phyloP scores from a whole-genome alignment of 2,329 filamentous ascomycete species.

The Talaromyces pinophilus region DNA sequence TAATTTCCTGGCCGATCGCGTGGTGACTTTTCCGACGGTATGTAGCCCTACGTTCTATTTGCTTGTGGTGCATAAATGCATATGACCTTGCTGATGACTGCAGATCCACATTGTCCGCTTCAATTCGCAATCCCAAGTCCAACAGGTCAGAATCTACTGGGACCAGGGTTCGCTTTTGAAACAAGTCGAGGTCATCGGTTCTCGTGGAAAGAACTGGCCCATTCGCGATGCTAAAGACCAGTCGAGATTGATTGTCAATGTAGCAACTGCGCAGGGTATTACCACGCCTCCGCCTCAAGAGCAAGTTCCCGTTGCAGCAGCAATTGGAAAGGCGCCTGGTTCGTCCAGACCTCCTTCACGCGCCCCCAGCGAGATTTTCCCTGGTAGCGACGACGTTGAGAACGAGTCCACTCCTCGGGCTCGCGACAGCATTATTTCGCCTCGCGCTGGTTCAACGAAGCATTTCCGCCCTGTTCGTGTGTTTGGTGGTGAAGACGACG shows the following conservation, averaged over 20 bases:
- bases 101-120: conserved; percentile 89
- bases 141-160: conserved; percentile 88
- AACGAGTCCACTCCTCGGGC: conserved; percentile 31
- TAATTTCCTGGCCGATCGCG: conserved; percentile 85
- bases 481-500: conserved; percentile 25
- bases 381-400: conserved; percentile 43
- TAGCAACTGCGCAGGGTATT: conserved; percentile 35
- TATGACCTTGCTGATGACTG: conserved; percentile 15
- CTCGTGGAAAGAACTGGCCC: conserved; percentile 89
- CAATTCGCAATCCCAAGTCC: conserved; percentile 72
- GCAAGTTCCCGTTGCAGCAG: conserved; percentile 13
- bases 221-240: conserved; percentile 87
- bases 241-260: conserved; percentile 68
- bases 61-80: not conserved
- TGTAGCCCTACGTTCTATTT: conserved; percentile 38
- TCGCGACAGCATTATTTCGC: conserved; percentile 24
- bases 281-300: conserved; percentile 18
- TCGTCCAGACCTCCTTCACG: conserved; percentile 71
- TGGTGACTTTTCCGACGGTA: conserved; percentile 79
- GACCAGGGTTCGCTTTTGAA: conserved; percentile 92
- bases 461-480: conserved; percentile 23
- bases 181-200: conserved; percentile 90
- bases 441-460: conserved; percentile 24
- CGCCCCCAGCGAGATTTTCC: conserved; percentile 70
- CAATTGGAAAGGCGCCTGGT: conserved; percentile 34